Conservation (phyloP, 208 protist genomes). For the Strigomonas culicis region DNA sequence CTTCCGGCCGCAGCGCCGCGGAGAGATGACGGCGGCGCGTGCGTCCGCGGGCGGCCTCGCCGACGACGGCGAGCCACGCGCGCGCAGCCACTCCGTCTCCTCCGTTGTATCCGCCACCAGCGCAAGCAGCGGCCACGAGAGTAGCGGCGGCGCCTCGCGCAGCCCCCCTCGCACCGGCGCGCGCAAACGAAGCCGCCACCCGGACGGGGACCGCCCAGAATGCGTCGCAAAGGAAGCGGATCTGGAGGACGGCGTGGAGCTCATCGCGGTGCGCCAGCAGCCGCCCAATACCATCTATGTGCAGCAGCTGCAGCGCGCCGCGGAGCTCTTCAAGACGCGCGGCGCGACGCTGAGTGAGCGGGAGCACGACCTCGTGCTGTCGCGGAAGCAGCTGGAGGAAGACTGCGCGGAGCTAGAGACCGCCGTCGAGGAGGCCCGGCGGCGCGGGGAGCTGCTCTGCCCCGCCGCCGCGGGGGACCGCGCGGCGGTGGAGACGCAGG, state of each 20-base stretch:
- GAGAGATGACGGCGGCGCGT: not conserved
- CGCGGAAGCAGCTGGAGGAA: slow-evolving; percentile 48
- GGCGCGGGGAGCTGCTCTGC: slow-evolving; percentile 41
- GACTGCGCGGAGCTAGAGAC: slow-evolving; percentile 46
- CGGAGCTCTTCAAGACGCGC: slow-evolving; percentile 27
- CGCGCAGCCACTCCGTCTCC: no score
- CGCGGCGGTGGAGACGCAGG: slow-evolving; percentile 8
- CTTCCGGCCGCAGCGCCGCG: slow-evolving; percentile 30
- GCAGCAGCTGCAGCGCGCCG: slow-evolving; percentile 32
- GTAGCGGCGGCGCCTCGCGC: no score
- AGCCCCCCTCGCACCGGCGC: not conserved
- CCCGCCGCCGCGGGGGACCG: not conserved
- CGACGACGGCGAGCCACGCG: not conserved
- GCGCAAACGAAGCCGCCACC: not conserved
- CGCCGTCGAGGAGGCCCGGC: slow-evolving; percentile 25
- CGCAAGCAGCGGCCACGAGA: not conserved
- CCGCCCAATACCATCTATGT: slow-evolving; percentile 45
- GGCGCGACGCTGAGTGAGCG: slow-evolving; percentile 30
- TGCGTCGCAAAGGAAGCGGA: not conserved
- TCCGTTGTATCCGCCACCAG: no score
- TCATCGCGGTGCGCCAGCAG: slow-evolving; percentile 42
- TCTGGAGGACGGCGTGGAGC: slow-evolving; percentile 26
- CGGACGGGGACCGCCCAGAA: no score
- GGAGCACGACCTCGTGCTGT: slow-evolving; percentile 31
- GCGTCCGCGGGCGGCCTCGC: not conserved